Evolutionary conservation across 192 early-diverging fungal genomes (phyloP).

Genomic region (Coemansia sp.): DNA sequence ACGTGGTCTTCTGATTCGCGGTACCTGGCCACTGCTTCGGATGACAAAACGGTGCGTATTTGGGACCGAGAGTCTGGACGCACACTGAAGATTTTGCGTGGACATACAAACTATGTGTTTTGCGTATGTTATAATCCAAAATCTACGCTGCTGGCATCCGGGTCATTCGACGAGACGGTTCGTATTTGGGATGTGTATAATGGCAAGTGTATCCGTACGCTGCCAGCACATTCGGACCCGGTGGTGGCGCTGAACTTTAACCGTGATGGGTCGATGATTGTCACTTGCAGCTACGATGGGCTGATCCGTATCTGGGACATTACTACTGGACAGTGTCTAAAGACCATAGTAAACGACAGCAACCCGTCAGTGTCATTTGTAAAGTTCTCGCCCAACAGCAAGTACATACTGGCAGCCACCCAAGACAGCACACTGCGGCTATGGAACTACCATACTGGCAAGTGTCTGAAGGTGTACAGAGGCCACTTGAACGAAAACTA

Average conservation of each 20-base stretch:
- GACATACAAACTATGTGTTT: constrained; percentile 97
- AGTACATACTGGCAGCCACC: constrained; percentile 94
- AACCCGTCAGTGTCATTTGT: constrained; percentile 96
- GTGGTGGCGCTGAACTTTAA: constrained; percentile 96
- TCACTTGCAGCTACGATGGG: constrained; percentile 91
- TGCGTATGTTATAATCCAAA: constrained; percentile 96
- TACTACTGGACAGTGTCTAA: constrained; percentile 94
- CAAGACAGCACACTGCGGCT: constrained; percentile 90
- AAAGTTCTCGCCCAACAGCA: constrained; percentile 98
- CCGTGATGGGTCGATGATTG: constrained; percentile 94
- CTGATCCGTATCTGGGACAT: constrained; percentile 99
- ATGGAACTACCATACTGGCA: constrained; percentile 90
- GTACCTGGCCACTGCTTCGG: constrained; percentile 84
- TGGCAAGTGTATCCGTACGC: constrained; percentile 86
- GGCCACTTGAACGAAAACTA: constrained; percentile 91
- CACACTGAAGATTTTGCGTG: constrained; percentile 73
- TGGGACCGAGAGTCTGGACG: constrained; percentile 79
- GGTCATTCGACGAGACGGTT: constrained; percentile 96
- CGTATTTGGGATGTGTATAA: constrained; percentile 93
- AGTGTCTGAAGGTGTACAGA: constrained; percentile 92
- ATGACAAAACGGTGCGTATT: constrained; percentile 93
- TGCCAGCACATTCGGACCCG: constrained; percentile 95
- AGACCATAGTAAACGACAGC: constrained; percentile 93
- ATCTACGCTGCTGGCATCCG: constrained; percentile 90
- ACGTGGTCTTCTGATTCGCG: constrained; percentile 93